phyloP scores from a whole-genome alignment of 495 filamentous ascomycete species.

The Apiosordaria backusii region DNA sequence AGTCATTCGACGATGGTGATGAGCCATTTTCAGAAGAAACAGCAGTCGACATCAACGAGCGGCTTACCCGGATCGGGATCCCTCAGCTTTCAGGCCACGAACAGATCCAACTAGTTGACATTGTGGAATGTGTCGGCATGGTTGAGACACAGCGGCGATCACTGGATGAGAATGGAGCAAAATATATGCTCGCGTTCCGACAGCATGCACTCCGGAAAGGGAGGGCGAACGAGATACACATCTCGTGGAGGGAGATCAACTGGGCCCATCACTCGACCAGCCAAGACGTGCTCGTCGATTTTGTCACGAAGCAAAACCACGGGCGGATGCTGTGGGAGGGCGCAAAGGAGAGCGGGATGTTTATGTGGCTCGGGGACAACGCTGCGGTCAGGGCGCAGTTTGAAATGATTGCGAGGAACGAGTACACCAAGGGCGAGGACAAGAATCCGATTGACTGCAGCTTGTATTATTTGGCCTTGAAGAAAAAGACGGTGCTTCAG shows the following conservation, averaged over 20 bases:
- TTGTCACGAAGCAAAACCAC: constrained; percentile 77
- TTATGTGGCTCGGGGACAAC: constrained; percentile 87
- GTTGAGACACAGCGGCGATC: constrained; percentile 87
- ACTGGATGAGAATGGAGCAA: constrained; percentile 89
- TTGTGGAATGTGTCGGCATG: constrained; percentile 80
- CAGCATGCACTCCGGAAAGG: constrained; percentile 73
- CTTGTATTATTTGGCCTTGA: constrained; percentile 84
- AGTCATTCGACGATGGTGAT: constrained; percentile 51
- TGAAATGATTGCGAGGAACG: constrained; percentile 83
- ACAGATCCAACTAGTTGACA: constrained; percentile 83
- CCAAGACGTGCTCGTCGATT: constrained; percentile 88
- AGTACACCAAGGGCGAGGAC: constrained; percentile 83
- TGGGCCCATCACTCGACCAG: constrained; percentile 92
- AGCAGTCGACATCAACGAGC: constrained; percentile 69
- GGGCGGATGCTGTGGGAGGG: constrained; percentile 77
- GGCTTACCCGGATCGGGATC: constrained; percentile 67
- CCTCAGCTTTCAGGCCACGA: constrained; percentile 83
- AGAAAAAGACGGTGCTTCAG: constrained; percentile 86
- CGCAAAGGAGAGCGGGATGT: constrained; percentile 82
- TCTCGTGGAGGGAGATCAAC: constrained; percentile 90
- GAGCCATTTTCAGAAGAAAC: constrained; percentile 69
- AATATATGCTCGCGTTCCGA: constrained; percentile 85
- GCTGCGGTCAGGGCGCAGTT: constrained; percentile 75
- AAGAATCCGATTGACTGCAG: constrained; percentile 94
- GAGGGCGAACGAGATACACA: constrained; percentile 59